A percentile compares a stretch with the other conserved stretches of the same genome.
These are phyloP conservation scores for Trypanosoma avium DNA, from an alignment of 208 protist genomes.

Conservation along the genomic window DNA sequence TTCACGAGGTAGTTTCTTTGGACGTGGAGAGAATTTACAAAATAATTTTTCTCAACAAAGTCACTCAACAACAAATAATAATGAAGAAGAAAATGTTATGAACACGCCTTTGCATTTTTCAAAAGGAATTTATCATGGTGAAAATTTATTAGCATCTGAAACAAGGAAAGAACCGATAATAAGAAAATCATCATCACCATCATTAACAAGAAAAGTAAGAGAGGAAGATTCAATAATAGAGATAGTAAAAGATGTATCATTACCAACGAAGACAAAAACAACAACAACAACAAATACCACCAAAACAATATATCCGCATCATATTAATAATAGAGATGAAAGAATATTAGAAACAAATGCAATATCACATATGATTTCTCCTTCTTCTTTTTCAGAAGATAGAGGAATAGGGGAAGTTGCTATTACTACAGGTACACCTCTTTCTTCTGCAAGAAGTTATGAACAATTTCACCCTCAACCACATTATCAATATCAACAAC, in stretches of 20 bases:
- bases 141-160: too few species aligned
- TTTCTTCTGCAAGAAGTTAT: neutral
- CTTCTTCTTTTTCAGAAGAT: neutral
- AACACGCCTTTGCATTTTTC: neutral
- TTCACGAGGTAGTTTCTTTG: slow-evolving; percentile 13
- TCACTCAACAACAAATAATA: too few species aligned
- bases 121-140: neutral
- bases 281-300: neutral
- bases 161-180: too few species aligned
- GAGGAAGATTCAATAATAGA: too few species aligned
- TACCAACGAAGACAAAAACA: neutral
- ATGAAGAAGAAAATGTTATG: neutral
- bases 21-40: neutral
- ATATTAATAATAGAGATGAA: neutral
- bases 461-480: too few species aligned
- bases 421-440: neutral
- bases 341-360: neutral
- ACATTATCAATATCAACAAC: too few species aligned
- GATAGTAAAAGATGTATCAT: neutral
- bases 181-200: too few species aligned
- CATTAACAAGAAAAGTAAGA: too few species aligned
- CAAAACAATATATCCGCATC: too few species aligned
- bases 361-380: neutral
- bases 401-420: neutral
- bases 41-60: neutral